A percentile compares a stretch with the other conserved stretches of the same genome.
Conservation (phyloP, 75 land plant genomes). For the Pseudotsuga menziesii region DNA sequence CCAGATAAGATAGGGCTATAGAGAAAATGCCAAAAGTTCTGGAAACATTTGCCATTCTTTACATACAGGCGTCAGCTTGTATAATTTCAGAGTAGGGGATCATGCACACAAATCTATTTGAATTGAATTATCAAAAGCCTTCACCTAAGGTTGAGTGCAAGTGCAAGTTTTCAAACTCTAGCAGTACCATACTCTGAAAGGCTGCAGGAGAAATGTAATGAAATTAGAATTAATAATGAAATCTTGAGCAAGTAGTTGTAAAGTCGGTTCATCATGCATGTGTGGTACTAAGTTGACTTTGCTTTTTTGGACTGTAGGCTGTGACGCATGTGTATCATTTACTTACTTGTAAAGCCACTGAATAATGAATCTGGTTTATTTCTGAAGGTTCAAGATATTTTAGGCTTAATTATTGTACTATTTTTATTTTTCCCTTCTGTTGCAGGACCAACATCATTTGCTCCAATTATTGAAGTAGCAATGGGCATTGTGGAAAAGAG, state of each 20-base stretch:
- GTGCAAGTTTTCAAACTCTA: not conserved
- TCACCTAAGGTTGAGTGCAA: not conserved
- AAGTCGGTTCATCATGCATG: no score
- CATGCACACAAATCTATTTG: not conserved
- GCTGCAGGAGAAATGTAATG: not conserved
- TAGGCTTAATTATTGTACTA: not conserved
- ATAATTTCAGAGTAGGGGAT: not conserved
- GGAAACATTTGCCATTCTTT: no score
- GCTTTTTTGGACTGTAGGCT: no score
- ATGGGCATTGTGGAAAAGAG: constrained; percentile 71
- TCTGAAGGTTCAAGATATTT: not conserved
- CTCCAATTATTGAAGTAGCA: constrained; percentile 78
- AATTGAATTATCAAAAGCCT: not conserved
- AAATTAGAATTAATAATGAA: no score
- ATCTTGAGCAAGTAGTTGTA: not conserved
- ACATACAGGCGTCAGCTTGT: not conserved
- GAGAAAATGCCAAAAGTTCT: no score
- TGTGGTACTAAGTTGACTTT: no score
- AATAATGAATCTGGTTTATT: not conserved
- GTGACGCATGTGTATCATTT: no score
- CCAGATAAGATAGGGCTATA: no score
- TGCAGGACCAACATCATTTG: constrained; percentile 94
- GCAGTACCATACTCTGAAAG: not conserved
- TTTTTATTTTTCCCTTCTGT: not conserved
- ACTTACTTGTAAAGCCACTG: no score